Base-by-base conservation (phyloP, 2,329 filamentous ascomycete species). In the Trichoderma koningii region DNA sequence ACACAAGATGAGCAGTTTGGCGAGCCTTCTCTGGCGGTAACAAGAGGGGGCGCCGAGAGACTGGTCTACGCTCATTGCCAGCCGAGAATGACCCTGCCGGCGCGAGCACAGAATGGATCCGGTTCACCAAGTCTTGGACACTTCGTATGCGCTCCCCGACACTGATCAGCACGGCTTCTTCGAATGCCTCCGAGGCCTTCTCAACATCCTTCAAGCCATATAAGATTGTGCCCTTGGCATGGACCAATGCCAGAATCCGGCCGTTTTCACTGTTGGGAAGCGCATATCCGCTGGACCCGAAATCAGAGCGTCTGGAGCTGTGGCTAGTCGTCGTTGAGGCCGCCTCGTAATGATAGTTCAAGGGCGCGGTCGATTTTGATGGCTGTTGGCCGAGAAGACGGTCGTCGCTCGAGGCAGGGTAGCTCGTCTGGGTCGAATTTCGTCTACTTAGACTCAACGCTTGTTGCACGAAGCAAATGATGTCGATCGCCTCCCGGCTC, bases 201-300 rank as follows among this genome's bases (percentile, higher is more conserved):
- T 84, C 82, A 68, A 95, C 90, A 69, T 97, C 89, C 52, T 94
- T 94, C 34, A 96, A 80, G 28, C 91, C 88, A 77, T 99, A 99
- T 1, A 98, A 83, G 89, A 98, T 96, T 68, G 98, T 98, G n/a
- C 94, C 95, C 76, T 98, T 99, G 21, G 94, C 93, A 77, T 99
- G 95, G 47, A 98, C 88, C 17, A 99, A 83, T n/a, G 93, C 91
- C 51, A 99, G 84, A 72, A 99, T 92, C 66, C 95, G 87, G 9
- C 94, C 95, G 74, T 97, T 98, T 70, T 99, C 95, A 50, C 85
- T 87, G 2, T 89, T 93, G 5, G 93, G 85, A 50, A 99, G 88
- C 15, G 87, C 85, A 75, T 96, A 98, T 17, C 93, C 93, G 75
- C 75, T 77, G 17, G 75, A 75, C 21, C 74, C 76, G 67, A 76